These are phyloP conservation scores for Monilinia laxa DNA, from an alignment of 2,329 filamentous ascomycete species.

Conservation along the genomic window DNA sequence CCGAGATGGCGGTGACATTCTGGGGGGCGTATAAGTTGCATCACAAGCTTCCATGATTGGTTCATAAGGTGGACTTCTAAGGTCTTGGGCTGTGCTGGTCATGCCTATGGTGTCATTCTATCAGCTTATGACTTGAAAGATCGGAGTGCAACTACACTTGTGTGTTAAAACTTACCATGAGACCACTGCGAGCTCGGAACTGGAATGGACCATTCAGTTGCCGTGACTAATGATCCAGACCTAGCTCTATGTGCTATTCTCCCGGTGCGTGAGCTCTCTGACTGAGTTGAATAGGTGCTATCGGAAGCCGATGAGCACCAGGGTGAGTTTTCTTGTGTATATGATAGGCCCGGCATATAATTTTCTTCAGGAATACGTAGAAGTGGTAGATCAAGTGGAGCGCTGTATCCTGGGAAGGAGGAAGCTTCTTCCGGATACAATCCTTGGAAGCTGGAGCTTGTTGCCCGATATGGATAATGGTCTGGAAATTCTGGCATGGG, in stretches of 20 bases:
- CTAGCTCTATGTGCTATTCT: constrained; percentile 31
- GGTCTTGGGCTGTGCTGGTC: constrained; percentile 31
- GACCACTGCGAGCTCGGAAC: constrained; percentile 31
- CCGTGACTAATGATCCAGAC: constrained; percentile 33
- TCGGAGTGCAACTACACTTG: neutral
- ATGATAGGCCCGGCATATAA: constrained; percentile 35
- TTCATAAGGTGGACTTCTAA: constrained; percentile 34
- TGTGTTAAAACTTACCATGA: constrained; percentile 25
- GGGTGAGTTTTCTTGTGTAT: constrained; percentile 37
- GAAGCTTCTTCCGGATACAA: constrained; percentile 25
- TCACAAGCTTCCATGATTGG: constrained; percentile 34
- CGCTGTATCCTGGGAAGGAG: constrained; percentile 29
- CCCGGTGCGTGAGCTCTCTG: constrained; percentile 34
- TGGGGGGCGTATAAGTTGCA: constrained; percentile 33
- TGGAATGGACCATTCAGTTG: constrained; percentile 35
- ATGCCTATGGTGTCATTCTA: constrained; percentile 11
- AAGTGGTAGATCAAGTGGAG: constrained; percentile 31
- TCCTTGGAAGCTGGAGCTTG: constrained; percentile 27
- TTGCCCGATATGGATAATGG: constrained; percentile 6
- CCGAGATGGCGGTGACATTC: constrained; percentile 33
- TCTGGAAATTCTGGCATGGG: constrained; percentile 10
- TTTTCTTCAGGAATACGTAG: constrained; percentile 38
- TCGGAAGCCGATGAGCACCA: constrained; percentile 40
- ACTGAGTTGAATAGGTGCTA: constrained; percentile 39
- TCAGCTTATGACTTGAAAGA: constrained; percentile 4